A percentile compares a stretch with the other conserved stretches of the same genome.
These are phyloP conservation scores for Eucalyptus guilfoylei DNA, from an alignment of 345 rosid species.

Conservation along the genomic window DNA sequence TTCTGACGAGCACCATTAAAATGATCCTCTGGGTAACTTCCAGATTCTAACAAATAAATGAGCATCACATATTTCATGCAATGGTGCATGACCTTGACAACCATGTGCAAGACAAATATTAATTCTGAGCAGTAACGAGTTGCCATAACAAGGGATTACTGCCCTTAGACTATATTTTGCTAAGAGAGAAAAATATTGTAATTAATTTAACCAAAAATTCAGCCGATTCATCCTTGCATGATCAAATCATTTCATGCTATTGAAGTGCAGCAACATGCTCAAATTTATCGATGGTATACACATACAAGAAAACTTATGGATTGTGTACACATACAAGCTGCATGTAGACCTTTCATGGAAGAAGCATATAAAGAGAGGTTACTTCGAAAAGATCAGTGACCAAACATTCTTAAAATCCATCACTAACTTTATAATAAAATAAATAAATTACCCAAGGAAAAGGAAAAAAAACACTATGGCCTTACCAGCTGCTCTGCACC, in stretches of 20 bases:
- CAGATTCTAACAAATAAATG: background rate
- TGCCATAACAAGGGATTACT: background rate
- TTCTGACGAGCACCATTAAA: background rate
- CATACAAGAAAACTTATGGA: background rate
- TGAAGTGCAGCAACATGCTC: background rate
- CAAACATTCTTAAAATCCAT: background rate
- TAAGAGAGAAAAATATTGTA: background rate
- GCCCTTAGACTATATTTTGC: background rate
- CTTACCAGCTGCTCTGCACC: slow-evolving; percentile 98
- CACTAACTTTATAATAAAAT: background rate
- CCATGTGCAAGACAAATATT: background rate
- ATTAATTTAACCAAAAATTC: background rate
- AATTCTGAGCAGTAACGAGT: background rate
- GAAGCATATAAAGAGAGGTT: background rate
- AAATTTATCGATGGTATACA: background rate
- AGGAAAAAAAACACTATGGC: background rate
- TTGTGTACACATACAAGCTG: background rate
- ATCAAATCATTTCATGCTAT: background rate
- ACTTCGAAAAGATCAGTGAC: background rate
- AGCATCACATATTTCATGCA: background rate
- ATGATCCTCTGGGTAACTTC: background rate
- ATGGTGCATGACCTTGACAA: background rate
- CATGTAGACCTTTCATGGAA: background rate
- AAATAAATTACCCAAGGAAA: background rate
- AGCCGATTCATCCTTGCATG: background rate